Base-by-base conservation (phyloP, 139 green algal species). In the Gonium pectorale region DNA sequence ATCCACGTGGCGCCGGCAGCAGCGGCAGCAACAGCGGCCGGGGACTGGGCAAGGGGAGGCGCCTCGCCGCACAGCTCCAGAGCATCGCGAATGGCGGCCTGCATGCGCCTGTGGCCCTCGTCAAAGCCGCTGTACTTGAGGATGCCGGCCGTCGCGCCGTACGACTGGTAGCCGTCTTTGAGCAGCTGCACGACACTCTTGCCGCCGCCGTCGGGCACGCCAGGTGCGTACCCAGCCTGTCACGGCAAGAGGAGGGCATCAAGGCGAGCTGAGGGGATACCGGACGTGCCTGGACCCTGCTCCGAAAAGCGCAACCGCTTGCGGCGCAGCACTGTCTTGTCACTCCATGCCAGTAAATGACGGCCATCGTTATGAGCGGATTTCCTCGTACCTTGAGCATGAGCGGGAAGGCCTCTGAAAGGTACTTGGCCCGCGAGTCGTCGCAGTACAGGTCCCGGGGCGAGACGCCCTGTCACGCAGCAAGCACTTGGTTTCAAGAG, bases 41-140 rank as follows among this genome's bases (percentile, higher is more conserved):
- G 17, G 56, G 56, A n/a, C 56, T 33, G 56, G 17, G 56, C 15
- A 26, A 33, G 56, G 17, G 56, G 35, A 35, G 64, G 9, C 35
- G 29, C 37, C 64, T 71, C 64, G 13, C 64, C 64, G 64, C 64
- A 71, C 5, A n/a, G 35, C 37, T 71, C 64, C 37, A 71, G 64
- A 37, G 64, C 64, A 3, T 27, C 3, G 21, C 64, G 64, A 37
- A 71, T 71, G 35, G 64, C 64, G 35, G n/a, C 64, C 37, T 51
- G 64, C 64, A 71, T 49, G 13, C 5, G 11, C 11, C 13, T 11
- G 21, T 38, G 35, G 8, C 64, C 64, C 64, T 46, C 11, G 37
- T 71, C 64, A 5, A 8, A 35, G 37, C 49, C 6, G 62, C 29
- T 22, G 9, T 9, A 6, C 31, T 19, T 40, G n/a, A 68, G 62